Evolutionary conservation across 768 basidiomycete genomes (phyloP).

Genomic region (Epithele typhae): DNA sequence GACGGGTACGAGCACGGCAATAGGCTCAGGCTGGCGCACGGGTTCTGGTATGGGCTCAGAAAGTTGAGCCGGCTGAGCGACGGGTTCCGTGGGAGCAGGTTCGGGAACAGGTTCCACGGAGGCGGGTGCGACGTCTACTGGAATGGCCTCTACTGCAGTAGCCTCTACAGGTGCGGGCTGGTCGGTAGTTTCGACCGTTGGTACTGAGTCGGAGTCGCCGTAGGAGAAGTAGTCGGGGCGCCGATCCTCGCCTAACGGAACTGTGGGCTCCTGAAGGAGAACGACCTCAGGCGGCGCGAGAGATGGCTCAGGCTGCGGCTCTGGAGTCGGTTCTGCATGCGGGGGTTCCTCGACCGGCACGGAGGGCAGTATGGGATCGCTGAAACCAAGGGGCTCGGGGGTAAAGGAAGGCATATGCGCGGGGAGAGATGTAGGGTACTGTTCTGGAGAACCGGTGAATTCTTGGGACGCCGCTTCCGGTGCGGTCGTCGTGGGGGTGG

Average conservation of each 20-base stretch:
- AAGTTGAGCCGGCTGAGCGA: constrained; percentile 8
- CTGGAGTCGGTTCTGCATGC: neutral
- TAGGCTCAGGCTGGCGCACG: constrained; percentile 6
- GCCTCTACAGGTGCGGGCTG: neutral
- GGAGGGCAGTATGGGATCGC: neutral
- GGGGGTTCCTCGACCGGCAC: neutral
- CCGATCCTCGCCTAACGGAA: constrained; percentile 9
- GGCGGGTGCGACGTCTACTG: neutral
- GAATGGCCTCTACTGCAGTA: too few relatives aligned
- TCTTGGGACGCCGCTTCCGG: neutral
- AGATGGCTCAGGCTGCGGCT: neutral
- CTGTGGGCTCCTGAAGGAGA: neutral
- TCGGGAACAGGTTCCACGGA: too few relatives aligned
- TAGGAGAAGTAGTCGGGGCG: constrained; percentile 22
- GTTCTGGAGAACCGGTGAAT: constrained; percentile 7
- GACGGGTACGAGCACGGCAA: constrained; percentile 16
- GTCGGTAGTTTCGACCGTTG: constrained; percentile 11
- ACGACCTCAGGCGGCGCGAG: neutral
- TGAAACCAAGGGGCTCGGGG: constrained; percentile 8
- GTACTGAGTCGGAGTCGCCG: constrained; percentile 8
- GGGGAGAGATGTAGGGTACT: neutral
- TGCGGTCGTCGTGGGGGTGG: neutral
- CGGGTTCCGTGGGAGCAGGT: constrained; percentile 2
- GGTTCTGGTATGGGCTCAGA: neutral
- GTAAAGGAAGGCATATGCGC: neutral